These are phyloP conservation scores for Lichtheimia ornata DNA, from an alignment of 371 early-diverging fungal genomes.

Conservation along the genomic window DNA sequence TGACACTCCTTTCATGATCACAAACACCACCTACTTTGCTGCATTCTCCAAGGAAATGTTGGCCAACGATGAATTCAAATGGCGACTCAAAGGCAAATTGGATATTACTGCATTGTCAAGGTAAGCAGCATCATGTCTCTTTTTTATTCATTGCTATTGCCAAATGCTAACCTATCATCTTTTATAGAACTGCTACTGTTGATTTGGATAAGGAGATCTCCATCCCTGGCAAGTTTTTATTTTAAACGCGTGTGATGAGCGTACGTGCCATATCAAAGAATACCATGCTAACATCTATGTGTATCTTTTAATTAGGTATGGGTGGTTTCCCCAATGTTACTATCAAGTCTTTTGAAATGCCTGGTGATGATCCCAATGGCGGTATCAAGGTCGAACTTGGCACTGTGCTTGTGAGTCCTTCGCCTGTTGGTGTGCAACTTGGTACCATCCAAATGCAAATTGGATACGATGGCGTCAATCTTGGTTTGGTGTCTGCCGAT, in stretches of 20 bases:
- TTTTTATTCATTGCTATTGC: conserved; percentile 38
- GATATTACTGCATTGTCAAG: conserved; percentile 60
- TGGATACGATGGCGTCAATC: conserved; percentile 46
- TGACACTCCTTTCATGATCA: conserved; percentile 46
- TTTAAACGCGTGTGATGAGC: neutral
- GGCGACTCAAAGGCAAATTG: conserved; percentile 59
- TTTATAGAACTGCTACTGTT: conserved; percentile 41
- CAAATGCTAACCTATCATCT: conserved; percentile 16
- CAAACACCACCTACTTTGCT: conserved; percentile 47
- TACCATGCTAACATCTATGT: conserved; percentile 4
- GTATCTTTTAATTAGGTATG: conserved; percentile 45
- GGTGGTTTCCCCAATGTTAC: conserved; percentile 56
- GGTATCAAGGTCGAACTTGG: conserved; percentile 61
- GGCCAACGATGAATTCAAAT: conserved; percentile 48
- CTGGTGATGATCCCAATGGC: conserved; percentile 55
- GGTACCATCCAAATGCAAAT: conserved; percentile 60
- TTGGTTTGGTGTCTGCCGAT: conserved; percentile 53
- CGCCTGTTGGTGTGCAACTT: conserved; percentile 61
- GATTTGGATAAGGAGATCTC: conserved; percentile 39
- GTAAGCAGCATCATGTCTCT: conserved; percentile 43
- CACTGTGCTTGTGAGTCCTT: conserved; percentile 57
- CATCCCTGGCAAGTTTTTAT: conserved; percentile 29
- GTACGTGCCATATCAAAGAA: neutral
- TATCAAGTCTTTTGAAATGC: conserved; percentile 58
- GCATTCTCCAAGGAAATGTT: conserved; percentile 58